Percentiles rank a stretch among this genome's conserved stretches.
These are phyloP conservation scores for Hypoxylon lienhwacheense DNA, from an alignment of 495 filamentous ascomycete species.

Conservation along the genomic window DNA sequence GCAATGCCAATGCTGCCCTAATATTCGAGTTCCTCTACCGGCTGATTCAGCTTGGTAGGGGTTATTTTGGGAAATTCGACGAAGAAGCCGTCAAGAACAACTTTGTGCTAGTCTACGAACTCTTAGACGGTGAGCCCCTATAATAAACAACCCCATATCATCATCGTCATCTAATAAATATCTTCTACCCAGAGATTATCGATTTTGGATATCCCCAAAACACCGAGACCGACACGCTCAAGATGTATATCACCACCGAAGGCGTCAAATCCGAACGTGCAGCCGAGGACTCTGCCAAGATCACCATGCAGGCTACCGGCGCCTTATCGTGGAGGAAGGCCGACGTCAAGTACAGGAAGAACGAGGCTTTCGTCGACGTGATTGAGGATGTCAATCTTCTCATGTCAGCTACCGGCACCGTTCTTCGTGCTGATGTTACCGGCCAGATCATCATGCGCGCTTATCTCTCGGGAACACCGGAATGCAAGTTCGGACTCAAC, in stretches of 20 bases:
- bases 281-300: constrained; percentile 90
- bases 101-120: constrained; percentile 97
- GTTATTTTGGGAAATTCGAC: constrained; percentile 98
- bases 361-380: constrained; percentile 98
- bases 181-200: constrained; percentile 72
- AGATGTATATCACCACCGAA: constrained; percentile 99
- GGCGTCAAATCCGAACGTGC: constrained; percentile 95
- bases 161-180: constrained; percentile 4
- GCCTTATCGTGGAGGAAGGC: constrained; percentile 95
- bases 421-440: constrained; percentile 94
- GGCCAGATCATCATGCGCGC: constrained; percentile 99
- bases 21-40: constrained; percentile 98
- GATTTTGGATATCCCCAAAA: constrained; percentile 99
- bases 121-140: constrained; percentile 78
- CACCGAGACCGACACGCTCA: constrained; percentile 97
- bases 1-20: constrained; percentile 98
- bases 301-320: constrained; percentile 99
- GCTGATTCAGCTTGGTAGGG: constrained; percentile 83
- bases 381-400: constrained; percentile 99
- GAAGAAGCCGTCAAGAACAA: constrained; percentile 99
- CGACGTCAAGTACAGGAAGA: constrained; percentile 98
- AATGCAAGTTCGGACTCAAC: constrained; percentile 99
- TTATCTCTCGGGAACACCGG: constrained; percentile 93
- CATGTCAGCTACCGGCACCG: constrained; percentile 93
- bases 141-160: neutral